Percentiles rank a stretch among this genome's conserved stretches.
phyloP scores from a whole-genome alignment of 2,329 filamentous ascomycete genomes.

The Raffaelea ambrosiae region DNA sequence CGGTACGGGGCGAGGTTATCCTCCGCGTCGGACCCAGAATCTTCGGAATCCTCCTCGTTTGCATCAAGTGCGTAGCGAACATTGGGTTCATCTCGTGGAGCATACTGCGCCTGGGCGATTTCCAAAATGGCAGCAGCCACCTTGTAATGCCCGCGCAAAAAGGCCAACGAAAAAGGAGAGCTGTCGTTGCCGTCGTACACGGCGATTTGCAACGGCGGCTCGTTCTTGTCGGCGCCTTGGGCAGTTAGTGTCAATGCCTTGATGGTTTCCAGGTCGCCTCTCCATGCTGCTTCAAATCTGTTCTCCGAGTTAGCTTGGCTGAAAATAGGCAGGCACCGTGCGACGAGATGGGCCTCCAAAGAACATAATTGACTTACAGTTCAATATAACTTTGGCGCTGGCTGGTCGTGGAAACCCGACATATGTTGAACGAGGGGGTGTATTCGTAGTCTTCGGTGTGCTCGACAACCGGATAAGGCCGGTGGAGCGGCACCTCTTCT shows the following conservation, averaged over 20 bases:
- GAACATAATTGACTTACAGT: background rate
- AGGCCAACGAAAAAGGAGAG: slow-evolving; percentile 59
- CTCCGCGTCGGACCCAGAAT: slow-evolving; percentile 21
- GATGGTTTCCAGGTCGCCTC: slow-evolving; percentile 57
- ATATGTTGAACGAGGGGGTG: slow-evolving; percentile 41
- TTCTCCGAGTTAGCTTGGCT: too few species aligned
- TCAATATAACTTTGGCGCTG: slow-evolving; percentile 31
- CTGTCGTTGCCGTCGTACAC: slow-evolving; percentile 42
- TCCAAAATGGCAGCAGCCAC: slow-evolving; percentile 59
- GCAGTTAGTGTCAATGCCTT: slow-evolving; percentile 53
- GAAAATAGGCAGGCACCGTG: too few species aligned
- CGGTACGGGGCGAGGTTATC: slow-evolving; percentile 35
- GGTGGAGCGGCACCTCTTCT: too few species aligned
- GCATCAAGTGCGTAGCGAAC: slow-evolving; percentile 38
- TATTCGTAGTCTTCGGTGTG: slow-evolving; percentile 32
- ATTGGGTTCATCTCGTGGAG: slow-evolving; percentile 42
- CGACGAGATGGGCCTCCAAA: too few species aligned
- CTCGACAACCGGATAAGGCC: background rate
- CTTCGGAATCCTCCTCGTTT: slow-evolving; percentile 27
- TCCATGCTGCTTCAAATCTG: slow-evolving; percentile 66
- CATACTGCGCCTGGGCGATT: slow-evolving; percentile 62
- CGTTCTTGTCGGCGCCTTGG: slow-evolving; percentile 44
- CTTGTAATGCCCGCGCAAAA: slow-evolving; percentile 55
- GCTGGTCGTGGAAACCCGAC: slow-evolving; percentile 45
- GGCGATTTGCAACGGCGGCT: slow-evolving; percentile 56